These are phyloP conservation scores for Xylona heveae DNA, from an alignment of 495 filamentous ascomycete species.

Conservation along the genomic window DNA sequence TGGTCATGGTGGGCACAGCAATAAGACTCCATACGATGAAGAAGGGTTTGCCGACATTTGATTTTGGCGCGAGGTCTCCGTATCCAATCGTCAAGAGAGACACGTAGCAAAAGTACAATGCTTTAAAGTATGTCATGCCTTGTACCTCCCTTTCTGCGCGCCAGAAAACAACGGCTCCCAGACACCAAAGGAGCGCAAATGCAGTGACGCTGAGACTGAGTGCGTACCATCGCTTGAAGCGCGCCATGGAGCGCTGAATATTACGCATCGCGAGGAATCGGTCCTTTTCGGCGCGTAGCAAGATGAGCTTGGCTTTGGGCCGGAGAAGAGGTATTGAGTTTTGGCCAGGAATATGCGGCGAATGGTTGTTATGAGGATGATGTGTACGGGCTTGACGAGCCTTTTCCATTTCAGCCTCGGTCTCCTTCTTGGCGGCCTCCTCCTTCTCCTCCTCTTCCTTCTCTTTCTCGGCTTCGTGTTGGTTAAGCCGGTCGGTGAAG, in stretches of 20 bases:
- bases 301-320: slow-evolving; percentile 13
- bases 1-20: slow-evolving; percentile 46
- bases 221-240: slow-evolving; percentile 19
- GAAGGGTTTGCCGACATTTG: slow-evolving; percentile 19
- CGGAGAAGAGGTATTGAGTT: no score
- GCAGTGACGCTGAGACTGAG: slow-evolving; percentile 15
- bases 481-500: no score
- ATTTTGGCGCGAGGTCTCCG: slow-evolving; percentile 19
- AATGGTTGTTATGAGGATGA: no score
- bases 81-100: slow-evolving; percentile 20
- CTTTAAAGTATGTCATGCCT: slow-evolving; percentile 20
- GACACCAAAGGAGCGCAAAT: slow-evolving; percentile 20
- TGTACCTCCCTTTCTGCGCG: slow-evolving; percentile 13
- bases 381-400: no score
- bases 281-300: slow-evolving; percentile 20
- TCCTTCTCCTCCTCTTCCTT: no score
- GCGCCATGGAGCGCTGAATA: slow-evolving; percentile 14
- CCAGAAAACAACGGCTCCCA: slow-evolving; percentile 22
- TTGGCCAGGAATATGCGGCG: not conserved
- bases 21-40: slow-evolving; percentile 27
- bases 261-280: slow-evolving; percentile 21
- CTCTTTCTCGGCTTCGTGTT: no score
- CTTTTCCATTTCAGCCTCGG: no score
- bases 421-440: no score
- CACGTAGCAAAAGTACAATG: slow-evolving; percentile 24